Percentiles rank a stretch among this genome's conserved stretches.
These are phyloP conservation scores for Sarocladium kiliense DNA, from an alignment of 2,329 filamentous ascomycete genomes.

Conservation along the genomic window DNA sequence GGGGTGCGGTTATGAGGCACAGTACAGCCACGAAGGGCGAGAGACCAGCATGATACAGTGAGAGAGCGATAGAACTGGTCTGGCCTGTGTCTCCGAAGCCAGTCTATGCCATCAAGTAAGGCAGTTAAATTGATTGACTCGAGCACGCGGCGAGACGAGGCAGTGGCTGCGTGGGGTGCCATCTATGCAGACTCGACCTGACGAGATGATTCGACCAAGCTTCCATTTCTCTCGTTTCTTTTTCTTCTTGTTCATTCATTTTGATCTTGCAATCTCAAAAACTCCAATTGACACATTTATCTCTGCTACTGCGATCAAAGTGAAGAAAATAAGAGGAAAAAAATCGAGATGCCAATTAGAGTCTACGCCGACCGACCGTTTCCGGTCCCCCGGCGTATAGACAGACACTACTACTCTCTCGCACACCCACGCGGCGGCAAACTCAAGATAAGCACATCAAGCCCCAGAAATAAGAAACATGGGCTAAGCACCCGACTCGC, in stretches of 20 bases:
- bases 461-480: neutral
- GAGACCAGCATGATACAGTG: too few species aligned
- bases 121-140: too few species aligned
- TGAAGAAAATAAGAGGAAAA: neutral
- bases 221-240: neutral
- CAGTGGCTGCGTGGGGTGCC: neutral
- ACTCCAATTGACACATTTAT: neutral
- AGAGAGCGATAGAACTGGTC: too few species aligned
- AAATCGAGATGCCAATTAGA: too few species aligned
- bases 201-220: neutral
- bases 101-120: too few species aligned
- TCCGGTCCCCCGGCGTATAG: neutral
- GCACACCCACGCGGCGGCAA: neutral
- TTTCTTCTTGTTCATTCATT: neutral
- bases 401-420: neutral
- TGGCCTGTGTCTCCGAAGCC: too few species aligned
- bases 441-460: conserved; percentile 6
- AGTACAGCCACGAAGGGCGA: neutral
- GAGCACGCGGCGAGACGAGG: too few species aligned
- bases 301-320: too few species aligned
- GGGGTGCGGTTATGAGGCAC: neutral
- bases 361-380: neutral
- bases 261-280: neutral
- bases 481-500: too few species aligned
- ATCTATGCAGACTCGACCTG: neutral